phyloP scores from a whole-genome alignment of 352 stramenopile species.

The Pythium utonaiense region DNA sequence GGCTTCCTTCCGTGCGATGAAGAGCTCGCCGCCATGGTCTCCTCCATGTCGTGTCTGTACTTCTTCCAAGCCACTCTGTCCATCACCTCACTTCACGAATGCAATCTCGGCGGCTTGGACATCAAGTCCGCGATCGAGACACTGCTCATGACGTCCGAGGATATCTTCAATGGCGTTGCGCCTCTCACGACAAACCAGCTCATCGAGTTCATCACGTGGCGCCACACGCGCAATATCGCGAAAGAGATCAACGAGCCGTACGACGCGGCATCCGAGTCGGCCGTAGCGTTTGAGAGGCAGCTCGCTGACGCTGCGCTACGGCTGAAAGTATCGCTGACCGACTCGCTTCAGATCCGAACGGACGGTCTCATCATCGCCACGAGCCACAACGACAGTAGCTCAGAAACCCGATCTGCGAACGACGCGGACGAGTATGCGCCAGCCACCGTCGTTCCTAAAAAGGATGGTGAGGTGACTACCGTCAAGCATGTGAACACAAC shows the following conservation, averaged over 20 bases:
- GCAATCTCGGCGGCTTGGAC: conserved; percentile 43
- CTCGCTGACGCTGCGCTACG: conserved; percentile 14
- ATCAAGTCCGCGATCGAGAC: conserved; percentile 58
- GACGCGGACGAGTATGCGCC: too few species aligned
- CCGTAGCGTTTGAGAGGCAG: conserved; percentile 42
- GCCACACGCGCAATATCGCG: conserved; percentile 47
- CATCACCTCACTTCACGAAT: conserved; percentile 43
- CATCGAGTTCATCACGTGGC: conserved; percentile 50
- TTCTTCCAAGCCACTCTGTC: conserved; percentile 40
- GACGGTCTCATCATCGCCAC: conserved; percentile 1
- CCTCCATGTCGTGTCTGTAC: conserved; percentile 41
- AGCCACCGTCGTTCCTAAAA: not conserved
- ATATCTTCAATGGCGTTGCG: conserved; percentile 25
- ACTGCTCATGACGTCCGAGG: conserved; percentile 55
- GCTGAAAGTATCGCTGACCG: conserved; percentile 6
- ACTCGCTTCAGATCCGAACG: conserved; percentile 5
- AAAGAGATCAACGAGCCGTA: conserved; percentile 40
- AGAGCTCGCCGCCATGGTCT: conserved; percentile 38
- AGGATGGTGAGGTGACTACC: not conserved
- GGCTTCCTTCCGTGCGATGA: conserved; percentile 37
- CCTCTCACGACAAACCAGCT: conserved; percentile 40
- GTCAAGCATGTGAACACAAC: too few species aligned
- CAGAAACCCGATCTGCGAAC: not conserved
- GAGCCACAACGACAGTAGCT: not conserved
- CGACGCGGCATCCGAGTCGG: conserved; percentile 45